These are phyloP conservation scores for Stramenopiles sp. DNA, from an alignment of 352 stramenopile species.

Conservation along the genomic window DNA sequence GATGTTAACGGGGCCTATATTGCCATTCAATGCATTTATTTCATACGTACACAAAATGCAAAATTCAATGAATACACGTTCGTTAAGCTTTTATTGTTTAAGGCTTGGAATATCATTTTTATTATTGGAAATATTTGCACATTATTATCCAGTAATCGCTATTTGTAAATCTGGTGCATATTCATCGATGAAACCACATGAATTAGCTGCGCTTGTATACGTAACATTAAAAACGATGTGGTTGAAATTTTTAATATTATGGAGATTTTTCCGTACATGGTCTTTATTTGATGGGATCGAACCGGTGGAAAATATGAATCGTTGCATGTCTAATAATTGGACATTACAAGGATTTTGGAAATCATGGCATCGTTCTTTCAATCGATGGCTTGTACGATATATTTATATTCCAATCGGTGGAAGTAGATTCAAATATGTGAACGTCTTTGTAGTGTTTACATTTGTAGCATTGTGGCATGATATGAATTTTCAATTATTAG, in stretches of 20 bases:
- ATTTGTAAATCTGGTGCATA: constrained; percentile 19
- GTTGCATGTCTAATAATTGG: constrained; percentile 38
- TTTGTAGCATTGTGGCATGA: constrained; percentile 44
- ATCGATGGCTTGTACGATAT: constrained; percentile 35
- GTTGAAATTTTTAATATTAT: constrained; percentile 41
- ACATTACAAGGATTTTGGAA: constrained; percentile 30
- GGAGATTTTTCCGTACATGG: constrained; percentile 32
- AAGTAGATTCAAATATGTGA: constrained; percentile 8
- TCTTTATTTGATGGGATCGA: constrained; percentile 29
- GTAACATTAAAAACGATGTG: constrained; percentile 31
- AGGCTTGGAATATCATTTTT: constrained; percentile 19
- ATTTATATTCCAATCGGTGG: constrained; percentile 36
- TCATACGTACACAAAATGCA: not conserved
- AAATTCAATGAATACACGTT: not conserved
- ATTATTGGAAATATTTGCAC: constrained; percentile 23
- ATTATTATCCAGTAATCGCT: constrained; percentile 23
- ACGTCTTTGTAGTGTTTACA: constrained; percentile 27
- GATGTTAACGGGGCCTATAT: constrained; percentile 32
- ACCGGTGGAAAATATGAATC: constrained; percentile 34
- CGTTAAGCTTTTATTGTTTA: constrained; percentile 18
- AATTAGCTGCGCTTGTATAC: constrained; percentile 16
- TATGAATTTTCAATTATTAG: constrained; percentile 27
- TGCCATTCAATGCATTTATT: constrained; percentile 31
- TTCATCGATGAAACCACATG: not conserved
- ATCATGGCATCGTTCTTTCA: constrained; percentile 33